Percentiles rank a stretch among this genome's conserved stretches.
These are phyloP conservation scores for Biscogniauxia sp. DNA, from an alignment of 2,329 filamentous ascomycete species.

Conservation along the genomic window DNA sequence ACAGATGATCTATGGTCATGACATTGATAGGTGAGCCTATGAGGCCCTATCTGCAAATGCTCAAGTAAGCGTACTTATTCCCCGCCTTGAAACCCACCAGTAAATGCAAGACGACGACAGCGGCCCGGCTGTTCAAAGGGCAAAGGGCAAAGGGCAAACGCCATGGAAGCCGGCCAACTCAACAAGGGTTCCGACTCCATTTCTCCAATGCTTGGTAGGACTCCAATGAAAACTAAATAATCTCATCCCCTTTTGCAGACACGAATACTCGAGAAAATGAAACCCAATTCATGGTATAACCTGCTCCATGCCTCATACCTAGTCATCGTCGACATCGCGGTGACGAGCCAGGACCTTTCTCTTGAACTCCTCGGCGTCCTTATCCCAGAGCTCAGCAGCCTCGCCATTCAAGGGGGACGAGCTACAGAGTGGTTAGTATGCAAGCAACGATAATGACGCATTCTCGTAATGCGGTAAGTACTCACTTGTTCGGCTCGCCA, in stretches of 20 bases:
- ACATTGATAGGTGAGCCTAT: slow-evolving; percentile 16
- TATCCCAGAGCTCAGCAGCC: slow-evolving; percentile 94
- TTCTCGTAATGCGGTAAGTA: slow-evolving; percentile 13
- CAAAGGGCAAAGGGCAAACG: slow-evolving; percentile 9
- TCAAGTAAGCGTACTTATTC: slow-evolving; percentile 8
- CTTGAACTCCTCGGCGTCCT: slow-evolving; percentile 83
- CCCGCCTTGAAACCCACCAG: slow-evolving; percentile 13
- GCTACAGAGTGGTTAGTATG: slow-evolving; percentile 46
- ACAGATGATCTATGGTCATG: slow-evolving; percentile 7
- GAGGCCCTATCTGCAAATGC: slow-evolving; percentile 13
- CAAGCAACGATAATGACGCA: background rate
- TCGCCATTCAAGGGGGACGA: slow-evolving; percentile 93
- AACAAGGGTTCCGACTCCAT: slow-evolving; percentile 39
- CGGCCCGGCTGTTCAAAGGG: slow-evolving; percentile 4
- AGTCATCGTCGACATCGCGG: slow-evolving; percentile 64
- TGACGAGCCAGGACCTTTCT: slow-evolving; percentile 64
- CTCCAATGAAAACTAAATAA: slow-evolving; percentile 14
- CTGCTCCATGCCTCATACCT: slow-evolving; percentile 16
- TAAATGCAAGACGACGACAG: slow-evolving; percentile 20
- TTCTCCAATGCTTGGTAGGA: slow-evolving; percentile 35
- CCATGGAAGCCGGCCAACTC: slow-evolving; percentile 18
- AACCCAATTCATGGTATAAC: slow-evolving; percentile 11
- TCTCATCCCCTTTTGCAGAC: background rate
- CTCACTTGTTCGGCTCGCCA: slow-evolving; percentile 97
- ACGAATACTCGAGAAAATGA: slow-evolving; percentile 4